Evolutionary conservation across 305 asterid species (phyloP).

Genomic region (Rubia peregrina): DNA sequence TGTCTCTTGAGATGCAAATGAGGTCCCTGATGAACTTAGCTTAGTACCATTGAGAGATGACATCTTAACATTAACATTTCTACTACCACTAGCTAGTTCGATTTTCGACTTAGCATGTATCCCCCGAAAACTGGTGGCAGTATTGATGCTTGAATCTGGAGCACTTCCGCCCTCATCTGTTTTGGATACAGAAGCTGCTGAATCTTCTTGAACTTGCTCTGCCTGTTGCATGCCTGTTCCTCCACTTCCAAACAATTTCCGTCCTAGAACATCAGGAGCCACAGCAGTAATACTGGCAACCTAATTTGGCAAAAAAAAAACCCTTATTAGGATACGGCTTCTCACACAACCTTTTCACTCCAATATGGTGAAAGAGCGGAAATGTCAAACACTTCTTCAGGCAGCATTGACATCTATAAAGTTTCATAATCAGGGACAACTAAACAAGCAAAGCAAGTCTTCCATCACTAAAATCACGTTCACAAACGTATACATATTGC

Average conservation of each 20-base stretch:
- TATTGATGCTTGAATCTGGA: constrained; percentile 32
- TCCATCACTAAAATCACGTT: not conserved
- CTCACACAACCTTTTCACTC: constrained; percentile 1
- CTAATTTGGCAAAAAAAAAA: constrained; percentile 26
- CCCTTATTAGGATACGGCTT: constrained; percentile 9
- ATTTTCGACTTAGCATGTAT: constrained; percentile 42
- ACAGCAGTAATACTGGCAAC: constrained; percentile 29
- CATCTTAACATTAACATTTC: constrained; percentile 22
- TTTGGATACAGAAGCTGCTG: constrained; percentile 22
- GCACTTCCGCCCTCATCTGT: constrained; percentile 28
- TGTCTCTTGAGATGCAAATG: constrained; percentile 30
- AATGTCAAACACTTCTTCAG: not conserved
- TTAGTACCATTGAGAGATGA: constrained; percentile 30
- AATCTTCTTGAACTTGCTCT: constrained; percentile 33
- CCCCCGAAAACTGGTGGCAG: constrained; percentile 28
- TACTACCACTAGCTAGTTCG: constrained; percentile 32
- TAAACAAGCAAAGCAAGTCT: not conserved
- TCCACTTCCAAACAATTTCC: constrained; percentile 27
- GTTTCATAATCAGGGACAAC: not conserved
- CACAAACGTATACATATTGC: not conserved
- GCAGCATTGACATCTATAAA: not conserved
- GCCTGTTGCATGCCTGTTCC: constrained; percentile 32
- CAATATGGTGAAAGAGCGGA: constrained; percentile 7
- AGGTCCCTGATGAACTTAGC: constrained; percentile 28
- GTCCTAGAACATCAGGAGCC: constrained; percentile 27